Conservation (phyloP, 768 basidiomycete genomes). For the Polyporus arcularius region DNA sequence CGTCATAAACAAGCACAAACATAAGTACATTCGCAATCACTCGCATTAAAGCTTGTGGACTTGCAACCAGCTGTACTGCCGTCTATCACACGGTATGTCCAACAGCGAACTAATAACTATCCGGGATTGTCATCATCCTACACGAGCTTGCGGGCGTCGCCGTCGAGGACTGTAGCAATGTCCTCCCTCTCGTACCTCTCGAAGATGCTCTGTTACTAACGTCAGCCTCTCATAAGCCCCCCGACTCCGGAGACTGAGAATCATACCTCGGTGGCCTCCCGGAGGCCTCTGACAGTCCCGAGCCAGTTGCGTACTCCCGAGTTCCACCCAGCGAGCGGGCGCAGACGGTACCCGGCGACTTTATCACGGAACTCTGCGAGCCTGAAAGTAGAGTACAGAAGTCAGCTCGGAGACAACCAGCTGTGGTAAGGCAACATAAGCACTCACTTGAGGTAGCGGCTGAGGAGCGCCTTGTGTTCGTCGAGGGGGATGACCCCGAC, state of each 20-base stretch:
- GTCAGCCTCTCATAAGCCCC: too few relatives aligned
- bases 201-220: too few relatives aligned
- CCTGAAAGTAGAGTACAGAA: neutral
- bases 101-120: too few relatives aligned
- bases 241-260: too few relatives aligned
- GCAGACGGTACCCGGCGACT: neutral
- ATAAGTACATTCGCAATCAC: too few relatives aligned
- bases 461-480: neutral
- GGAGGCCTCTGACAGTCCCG: neutral
- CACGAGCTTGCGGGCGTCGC: too few relatives aligned
- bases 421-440: neutral
- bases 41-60: too few relatives aligned
- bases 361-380: neutral
- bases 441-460: neutral
- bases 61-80: too few relatives aligned
- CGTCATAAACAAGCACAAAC: neutral
- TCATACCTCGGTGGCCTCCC: neutral
- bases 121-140: too few relatives aligned
- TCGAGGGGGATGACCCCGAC: neutral
- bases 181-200: too few relatives aligned
- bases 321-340: neutral
- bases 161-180: too few relatives aligned
- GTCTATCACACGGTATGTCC: too few relatives aligned
- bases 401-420: neutral
- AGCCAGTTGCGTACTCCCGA: neutral